A percentile compares a stretch with the other conserved stretches of the same genome.
These are phyloP conservation scores for Apophysomyces variabilis DNA, from an alignment of 371 early-diverging fungal genomes.

Conservation along the genomic window DNA sequence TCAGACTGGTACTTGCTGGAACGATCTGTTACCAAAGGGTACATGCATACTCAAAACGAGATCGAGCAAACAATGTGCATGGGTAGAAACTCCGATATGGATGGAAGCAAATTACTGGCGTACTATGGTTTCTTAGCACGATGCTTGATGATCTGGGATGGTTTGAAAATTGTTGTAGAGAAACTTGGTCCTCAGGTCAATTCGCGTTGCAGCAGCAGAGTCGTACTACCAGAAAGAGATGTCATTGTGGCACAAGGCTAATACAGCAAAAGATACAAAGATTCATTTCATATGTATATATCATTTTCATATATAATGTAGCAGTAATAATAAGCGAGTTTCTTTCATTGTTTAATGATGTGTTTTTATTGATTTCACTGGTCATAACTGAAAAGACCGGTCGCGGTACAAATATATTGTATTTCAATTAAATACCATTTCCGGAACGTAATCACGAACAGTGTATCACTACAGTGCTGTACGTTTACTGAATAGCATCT, in stretches of 20 bases:
- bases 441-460: too few relatives aligned
- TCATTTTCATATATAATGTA: too few relatives aligned
- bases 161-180: constrained; percentile 16
- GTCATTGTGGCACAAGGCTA: neutral
- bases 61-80: constrained; percentile 14
- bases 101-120: constrained; percentile 19
- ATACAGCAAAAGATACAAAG: neutral
- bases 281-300: too few relatives aligned
- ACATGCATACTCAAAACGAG: constrained; percentile 16
- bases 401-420: too few relatives aligned
- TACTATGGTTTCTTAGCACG: constrained; percentile 32
- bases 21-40: constrained; percentile 15
- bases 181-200: constrained; percentile 19
- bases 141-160: constrained; percentile 26
- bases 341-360: too few relatives aligned
- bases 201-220: constrained; percentile 5
- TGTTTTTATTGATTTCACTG: too few relatives aligned
- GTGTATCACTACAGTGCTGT: too few relatives aligned
- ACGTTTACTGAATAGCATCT: too few relatives aligned
- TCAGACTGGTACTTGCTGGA: constrained; percentile 21
- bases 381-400: too few relatives aligned
- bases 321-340: constrained; percentile 1
- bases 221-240: constrained; percentile 1
- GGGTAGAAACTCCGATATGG: constrained; percentile 12
- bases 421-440: too few relatives aligned